These are phyloP conservation scores for Dictyostelium citrinum DNA, from an alignment of 78 protist species.

Conservation along the genomic window DNA sequence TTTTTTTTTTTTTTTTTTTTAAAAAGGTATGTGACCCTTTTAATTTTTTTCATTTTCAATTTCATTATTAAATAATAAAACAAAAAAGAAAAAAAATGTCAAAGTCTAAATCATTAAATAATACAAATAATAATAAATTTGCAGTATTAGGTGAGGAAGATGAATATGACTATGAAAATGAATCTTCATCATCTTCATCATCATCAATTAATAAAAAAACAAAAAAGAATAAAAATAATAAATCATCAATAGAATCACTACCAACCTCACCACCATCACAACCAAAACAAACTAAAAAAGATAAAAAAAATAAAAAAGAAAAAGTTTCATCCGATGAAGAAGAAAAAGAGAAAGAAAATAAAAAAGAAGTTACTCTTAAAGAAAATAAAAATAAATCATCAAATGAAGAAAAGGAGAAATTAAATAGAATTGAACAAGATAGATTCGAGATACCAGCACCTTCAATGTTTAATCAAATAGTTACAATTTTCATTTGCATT, in stretches of 20 bases:
- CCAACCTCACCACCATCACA: not conserved
- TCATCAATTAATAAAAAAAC: not conserved
- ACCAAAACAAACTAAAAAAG: not conserved
- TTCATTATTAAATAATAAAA: not conserved
- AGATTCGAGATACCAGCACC: not conserved
- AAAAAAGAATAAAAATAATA: not conserved
- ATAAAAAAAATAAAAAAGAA: not conserved
- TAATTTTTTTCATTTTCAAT: not conserved
- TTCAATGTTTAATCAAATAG: not conserved
- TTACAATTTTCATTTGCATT: not conserved
- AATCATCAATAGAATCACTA: not conserved
- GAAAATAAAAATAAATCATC: not conserved
- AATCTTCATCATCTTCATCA: not conserved
- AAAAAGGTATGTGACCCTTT: too few relatives aligned
- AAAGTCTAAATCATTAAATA: not conserved
- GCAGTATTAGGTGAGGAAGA: not conserved
- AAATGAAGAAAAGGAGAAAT: not conserved
- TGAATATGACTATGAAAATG: not conserved
- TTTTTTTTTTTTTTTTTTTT: not conserved
- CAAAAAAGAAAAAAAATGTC: not conserved
- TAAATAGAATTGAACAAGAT: not conserved
- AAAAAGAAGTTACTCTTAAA: too few relatives aligned
- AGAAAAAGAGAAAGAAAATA: not conserved
- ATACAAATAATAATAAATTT: not conserved
- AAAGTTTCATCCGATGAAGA: not conserved